A percentile compares a stretch with the other conserved stretches of the same genome.
phyloP scores from a whole-genome alignment of 2,329 filamentous ascomycete species.

The Ophiostoma sp. region DNA sequence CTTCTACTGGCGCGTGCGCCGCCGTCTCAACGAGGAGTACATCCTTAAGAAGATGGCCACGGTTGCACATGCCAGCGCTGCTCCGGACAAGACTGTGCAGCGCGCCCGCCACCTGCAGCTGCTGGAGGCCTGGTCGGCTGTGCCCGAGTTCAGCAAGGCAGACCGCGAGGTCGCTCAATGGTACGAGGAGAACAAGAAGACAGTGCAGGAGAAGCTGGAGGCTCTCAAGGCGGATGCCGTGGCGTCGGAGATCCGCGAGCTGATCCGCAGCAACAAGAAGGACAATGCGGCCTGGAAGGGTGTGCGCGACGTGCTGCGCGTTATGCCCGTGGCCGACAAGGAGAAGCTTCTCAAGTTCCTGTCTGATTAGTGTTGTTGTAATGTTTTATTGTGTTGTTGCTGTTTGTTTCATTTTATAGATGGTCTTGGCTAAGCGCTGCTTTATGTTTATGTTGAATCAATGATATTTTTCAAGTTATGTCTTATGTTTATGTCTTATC shows the following conservation, averaged over 20 bases:
- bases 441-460: background rate
- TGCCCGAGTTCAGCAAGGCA: slow-evolving; percentile 69
- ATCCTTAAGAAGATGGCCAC: slow-evolving; percentile 81
- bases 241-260: slow-evolving; percentile 62
- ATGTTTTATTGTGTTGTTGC: background rate
- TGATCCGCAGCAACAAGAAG: slow-evolving; percentile 60
- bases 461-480: background rate
- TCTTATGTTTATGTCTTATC: no score
- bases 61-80: slow-evolving; percentile 37
- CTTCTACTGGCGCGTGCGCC: slow-evolving; percentile 99
- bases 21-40: slow-evolving; percentile 94
- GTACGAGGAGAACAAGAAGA: slow-evolving; percentile 93
- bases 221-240: slow-evolving; percentile 65
- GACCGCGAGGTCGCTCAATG: slow-evolving; percentile 83
- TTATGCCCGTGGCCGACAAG: slow-evolving; percentile 82
- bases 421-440: background rate
- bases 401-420: background rate
- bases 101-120: slow-evolving; percentile 66
- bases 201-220: slow-evolving; percentile 78
- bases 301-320: slow-evolving; percentile 75
- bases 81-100: slow-evolving; percentile 25
- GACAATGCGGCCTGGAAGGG: slow-evolving; percentile 77
- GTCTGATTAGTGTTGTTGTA: slow-evolving; percentile 20
- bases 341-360: slow-evolving; percentile 68
- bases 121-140: slow-evolving; percentile 75